Percentiles rank a stretch among this genome's conserved stretches.
Evolutionary conservation across 2,329 filamentous ascomycete species (phyloP).

Genomic region (Monosporascus sp.): DNA sequence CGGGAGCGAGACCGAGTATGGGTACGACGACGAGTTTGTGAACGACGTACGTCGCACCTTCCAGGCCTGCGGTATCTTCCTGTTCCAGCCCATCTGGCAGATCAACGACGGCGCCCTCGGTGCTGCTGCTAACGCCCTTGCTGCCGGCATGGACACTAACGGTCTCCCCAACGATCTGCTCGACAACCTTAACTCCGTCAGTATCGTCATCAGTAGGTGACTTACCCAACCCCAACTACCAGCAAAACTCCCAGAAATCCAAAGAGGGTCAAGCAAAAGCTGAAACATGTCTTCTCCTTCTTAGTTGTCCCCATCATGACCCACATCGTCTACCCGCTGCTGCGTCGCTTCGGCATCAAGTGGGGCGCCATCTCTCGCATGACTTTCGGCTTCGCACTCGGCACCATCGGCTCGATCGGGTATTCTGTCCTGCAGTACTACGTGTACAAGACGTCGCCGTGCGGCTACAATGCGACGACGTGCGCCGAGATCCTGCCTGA

Average conservation of each 20-base stretch:
- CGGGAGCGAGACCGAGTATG: slow-evolving; percentile 33
- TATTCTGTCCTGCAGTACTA: slow-evolving; percentile 24
- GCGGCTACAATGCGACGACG: slow-evolving; percentile 24
- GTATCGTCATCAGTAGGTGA: slow-evolving; percentile 31
- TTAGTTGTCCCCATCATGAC: slow-evolving; percentile 34
- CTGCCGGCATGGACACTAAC: slow-evolving; percentile 35
- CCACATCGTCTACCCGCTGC: slow-evolving; percentile 36
- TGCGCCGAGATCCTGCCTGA: slow-evolving; percentile 21
- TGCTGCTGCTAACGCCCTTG: slow-evolving; percentile 35
- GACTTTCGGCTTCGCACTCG: slow-evolving; percentile 39
- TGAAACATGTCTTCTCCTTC: background rate
- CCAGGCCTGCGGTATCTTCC: slow-evolving; percentile 49
- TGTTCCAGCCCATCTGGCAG: slow-evolving; percentile 32
- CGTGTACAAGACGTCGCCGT: slow-evolving; percentile 25
- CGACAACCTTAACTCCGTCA: slow-evolving; percentile 38
- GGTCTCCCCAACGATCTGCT: slow-evolving; percentile 40
- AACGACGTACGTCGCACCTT: slow-evolving; percentile 54
- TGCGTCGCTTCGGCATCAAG: slow-evolving; percentile 31
- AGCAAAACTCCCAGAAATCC: background rate
- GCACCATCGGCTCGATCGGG: slow-evolving; percentile 32
- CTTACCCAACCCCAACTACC: background rate
- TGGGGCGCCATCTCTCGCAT: slow-evolving; percentile 41
- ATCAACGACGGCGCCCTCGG: slow-evolving; percentile 37
- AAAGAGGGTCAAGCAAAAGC: slow-evolving; percentile 5
- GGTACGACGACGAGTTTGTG: slow-evolving; percentile 59